phyloP scores from a whole-genome alignment of 73 alveolate genomes.

The Tetrahymena borealis region DNA sequence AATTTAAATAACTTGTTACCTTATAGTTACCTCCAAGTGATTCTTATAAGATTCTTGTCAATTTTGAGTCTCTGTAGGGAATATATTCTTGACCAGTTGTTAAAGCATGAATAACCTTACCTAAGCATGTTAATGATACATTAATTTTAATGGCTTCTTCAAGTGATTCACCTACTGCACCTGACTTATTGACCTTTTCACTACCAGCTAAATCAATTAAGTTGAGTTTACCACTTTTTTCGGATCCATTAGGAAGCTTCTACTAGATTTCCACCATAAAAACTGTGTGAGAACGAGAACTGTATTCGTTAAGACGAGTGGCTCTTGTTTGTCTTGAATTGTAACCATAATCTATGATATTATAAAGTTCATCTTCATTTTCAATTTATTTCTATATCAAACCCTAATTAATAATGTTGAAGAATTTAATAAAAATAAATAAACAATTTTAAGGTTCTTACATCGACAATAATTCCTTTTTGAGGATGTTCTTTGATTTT shows the following conservation, averaged over 20 bases:
- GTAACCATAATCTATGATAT: background rate
- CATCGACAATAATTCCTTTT: background rate
- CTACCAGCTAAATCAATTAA: constrained; percentile 90
- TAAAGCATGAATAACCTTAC: constrained; percentile 94
- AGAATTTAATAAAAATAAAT: background rate
- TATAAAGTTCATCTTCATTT: background rate
- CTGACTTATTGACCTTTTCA: constrained; percentile 90
- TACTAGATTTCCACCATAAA: constrained; percentile 13
- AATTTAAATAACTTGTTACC: background rate
- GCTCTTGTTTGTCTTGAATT: background rate
- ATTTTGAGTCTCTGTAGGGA: constrained; percentile 92
- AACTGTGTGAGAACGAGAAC: constrained; percentile 40
- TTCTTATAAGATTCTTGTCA: constrained; percentile 92
- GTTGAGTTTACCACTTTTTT: constrained; percentile 22
- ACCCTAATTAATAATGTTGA: background rate
- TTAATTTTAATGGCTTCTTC: constrained; percentile 97
- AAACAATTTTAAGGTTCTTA: background rate
- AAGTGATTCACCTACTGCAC: constrained; percentile 90
- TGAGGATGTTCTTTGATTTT: background rate
- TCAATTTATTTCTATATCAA: background rate
- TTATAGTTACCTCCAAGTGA: constrained; percentile 85
- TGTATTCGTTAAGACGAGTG: background rate
- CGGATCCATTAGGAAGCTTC: background rate
- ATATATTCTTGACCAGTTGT: constrained; percentile 70
- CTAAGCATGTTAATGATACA: constrained; percentile 92